These are phyloP conservation scores for Volvox carteri DNA, from an alignment of 163 green algal species.

Conservation along the genomic window DNA sequence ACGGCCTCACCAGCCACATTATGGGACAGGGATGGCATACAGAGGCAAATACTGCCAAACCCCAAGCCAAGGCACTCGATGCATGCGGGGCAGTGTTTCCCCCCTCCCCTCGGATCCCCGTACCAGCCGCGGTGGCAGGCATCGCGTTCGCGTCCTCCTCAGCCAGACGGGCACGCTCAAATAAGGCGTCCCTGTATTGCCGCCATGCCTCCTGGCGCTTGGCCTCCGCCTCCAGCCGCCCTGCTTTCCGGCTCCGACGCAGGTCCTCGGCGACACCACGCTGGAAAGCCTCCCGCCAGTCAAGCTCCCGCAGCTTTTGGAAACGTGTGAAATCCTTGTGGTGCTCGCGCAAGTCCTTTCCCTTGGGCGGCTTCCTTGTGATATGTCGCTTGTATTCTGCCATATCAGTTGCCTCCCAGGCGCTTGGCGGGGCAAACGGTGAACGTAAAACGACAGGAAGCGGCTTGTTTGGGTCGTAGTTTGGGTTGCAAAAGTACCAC, in stretches of 20 bases:
- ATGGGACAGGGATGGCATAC: no score
- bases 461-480: conserved; percentile 64
- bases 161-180: conserved; percentile 23
- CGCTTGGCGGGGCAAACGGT: conserved; percentile 59
- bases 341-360: conserved; percentile 2
- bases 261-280: conserved; percentile 55
- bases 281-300: conserved; percentile 67
- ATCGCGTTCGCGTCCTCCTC: neutral
- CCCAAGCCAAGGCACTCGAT: no score
- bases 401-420: conserved; percentile 50
- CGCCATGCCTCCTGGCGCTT: conserved; percentile 51
- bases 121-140: neutral
- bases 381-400: conserved; percentile 44
- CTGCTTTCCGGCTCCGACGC: neutral
- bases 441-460: conserved; percentile 58
- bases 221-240: conserved; percentile 8
- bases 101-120: no score
- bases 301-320: conserved; percentile 58
- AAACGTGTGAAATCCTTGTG: conserved; percentile 43
- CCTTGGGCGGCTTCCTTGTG: conserved; percentile 1
- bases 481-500: conserved; percentile 70
- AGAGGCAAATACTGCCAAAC: no score
- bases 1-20: no score
- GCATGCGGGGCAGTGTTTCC: no score
- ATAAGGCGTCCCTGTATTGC: conserved; percentile 31